These are phyloP conservation scores for Nymphaea thermarum DNA, from an alignment of 164 flowering plant genomes.

Conservation along the genomic window DNA sequence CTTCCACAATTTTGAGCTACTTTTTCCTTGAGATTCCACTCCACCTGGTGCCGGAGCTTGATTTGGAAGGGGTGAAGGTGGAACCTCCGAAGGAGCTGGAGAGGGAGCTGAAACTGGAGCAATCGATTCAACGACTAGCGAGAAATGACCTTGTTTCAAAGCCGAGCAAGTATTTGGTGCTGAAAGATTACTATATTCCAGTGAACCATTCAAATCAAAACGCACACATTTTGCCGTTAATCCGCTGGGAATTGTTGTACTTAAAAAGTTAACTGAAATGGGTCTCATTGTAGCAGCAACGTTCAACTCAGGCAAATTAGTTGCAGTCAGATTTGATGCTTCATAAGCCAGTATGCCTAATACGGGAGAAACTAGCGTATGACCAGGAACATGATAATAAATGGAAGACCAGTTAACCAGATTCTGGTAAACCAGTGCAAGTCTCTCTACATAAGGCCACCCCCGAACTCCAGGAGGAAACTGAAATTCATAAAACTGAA, in stretches of 20 bases:
- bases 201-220: conserved; percentile 46
- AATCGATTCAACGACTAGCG: conserved; percentile 33
- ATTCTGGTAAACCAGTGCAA: conserved; percentile 75
- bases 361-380: conserved; percentile 55
- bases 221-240: conserved; percentile 40
- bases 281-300: conserved; percentile 35
- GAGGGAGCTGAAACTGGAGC: conserved; percentile 13
- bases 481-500: conserved; percentile 38
- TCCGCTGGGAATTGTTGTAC: conserved; percentile 28
- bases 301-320: conserved; percentile 39
- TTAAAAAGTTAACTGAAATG: conserved; percentile 32
- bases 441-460: conserved; percentile 69
- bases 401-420: conserved; percentile 54
- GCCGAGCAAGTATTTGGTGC: conserved; percentile 39
- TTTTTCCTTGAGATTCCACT: conserved; percentile 5
- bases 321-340: conserved; percentile 53
- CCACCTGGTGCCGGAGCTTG: conserved; percentile 1
- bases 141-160: conserved; percentile 58
- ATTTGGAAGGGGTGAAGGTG: not conserved
- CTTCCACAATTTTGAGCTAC: conserved; percentile 37
- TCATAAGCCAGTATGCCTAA: conserved; percentile 74
- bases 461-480: conserved; percentile 56
- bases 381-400: conserved; percentile 47
- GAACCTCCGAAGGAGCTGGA: not conserved
- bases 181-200: conserved; percentile 29